phyloP scores from a whole-genome alignment of 2,329 filamentous ascomycete genomes.

The Penicillium freii region DNA sequence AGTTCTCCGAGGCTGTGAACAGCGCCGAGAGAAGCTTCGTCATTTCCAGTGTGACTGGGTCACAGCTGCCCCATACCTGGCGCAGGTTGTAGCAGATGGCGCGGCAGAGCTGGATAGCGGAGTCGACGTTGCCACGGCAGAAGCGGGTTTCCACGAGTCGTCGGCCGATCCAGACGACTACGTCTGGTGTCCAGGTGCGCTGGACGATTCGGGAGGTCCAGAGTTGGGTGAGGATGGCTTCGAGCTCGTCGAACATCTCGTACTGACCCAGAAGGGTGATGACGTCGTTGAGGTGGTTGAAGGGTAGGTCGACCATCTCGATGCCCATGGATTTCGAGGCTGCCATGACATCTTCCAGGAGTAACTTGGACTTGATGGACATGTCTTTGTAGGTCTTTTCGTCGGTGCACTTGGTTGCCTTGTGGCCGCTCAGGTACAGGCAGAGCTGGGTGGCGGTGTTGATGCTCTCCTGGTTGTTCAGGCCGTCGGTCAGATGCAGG shows the following conservation, averaged over 20 bases:
- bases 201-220: slow-evolving; percentile 50
- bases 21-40: slow-evolving; percentile 51
- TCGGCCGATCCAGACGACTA: slow-evolving; percentile 53
- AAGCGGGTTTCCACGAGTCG: slow-evolving; percentile 54
- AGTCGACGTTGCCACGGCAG: slow-evolving; percentile 47
- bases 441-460: slow-evolving; percentile 39
- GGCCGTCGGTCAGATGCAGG: slow-evolving; percentile 35
- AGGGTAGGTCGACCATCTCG: slow-evolving; percentile 37
- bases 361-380: slow-evolving; percentile 33
- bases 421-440: slow-evolving; percentile 36
- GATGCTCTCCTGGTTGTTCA: slow-evolving; percentile 34
- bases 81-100: slow-evolving; percentile 58
- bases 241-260: slow-evolving; percentile 38
- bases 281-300: slow-evolving; percentile 37
- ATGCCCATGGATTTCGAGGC: slow-evolving; percentile 31
- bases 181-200: slow-evolving; percentile 45
- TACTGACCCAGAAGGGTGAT: slow-evolving; percentile 40
- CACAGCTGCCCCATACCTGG: slow-evolving; percentile 51
- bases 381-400: slow-evolving; percentile 30
- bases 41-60: slow-evolving; percentile 50
- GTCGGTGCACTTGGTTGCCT: slow-evolving; percentile 31
- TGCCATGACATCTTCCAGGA: slow-evolving; percentile 35
- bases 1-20: slow-evolving; percentile 43
- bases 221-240: slow-evolving; percentile 44
- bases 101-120: slow-evolving; percentile 50